Base-by-base conservation (phyloP, 305 asterid species). In the Euphrasia arctica region DNA sequence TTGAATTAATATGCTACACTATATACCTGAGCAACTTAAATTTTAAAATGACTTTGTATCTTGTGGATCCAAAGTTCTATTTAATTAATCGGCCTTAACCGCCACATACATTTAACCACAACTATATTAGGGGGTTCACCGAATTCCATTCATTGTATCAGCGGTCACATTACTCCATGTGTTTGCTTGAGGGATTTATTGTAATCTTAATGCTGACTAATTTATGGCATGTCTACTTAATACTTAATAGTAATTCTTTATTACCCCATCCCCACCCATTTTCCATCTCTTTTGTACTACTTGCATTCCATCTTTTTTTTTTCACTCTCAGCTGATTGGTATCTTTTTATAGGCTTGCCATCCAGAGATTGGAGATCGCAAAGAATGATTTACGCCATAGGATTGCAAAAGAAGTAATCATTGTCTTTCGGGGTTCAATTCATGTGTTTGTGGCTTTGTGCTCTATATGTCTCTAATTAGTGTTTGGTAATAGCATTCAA, bases 371-470 rank as follows among this genome's bases (percentile, higher is more conserved):
- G 75, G 99, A 94, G 83, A 73, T 83, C 28, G 80, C 95, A 5
- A 94, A 94, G 85, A 94, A 80, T 83, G 97, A 94, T 77, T 74
- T 94, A 82, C 91, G 91, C 36, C 95, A 88, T 66, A 83, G 99
- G 75, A 90, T 94, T 72, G 96, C 96, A 14, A 94, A 91, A 78
- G 99, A 94, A 95, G 99, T 94, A 68, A 60, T 13, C 70, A 69
- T 60, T 56, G 39, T 61, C 52, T 66, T 60, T 64, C 55, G 57
- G 68, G 63, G 69, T 48, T 22, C 67, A 3, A 36, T 65, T 22
- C 22, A 25, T 47, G 52, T n/a, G 52, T 47, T 39, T 13, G n/a
- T n/a, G n/a, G n/a, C n/a, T n/a, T n/a, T n/a, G 22, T 48, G 29
- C 54, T 50, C 39, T 57, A 15, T 60, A 63, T 45, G 54, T 60